Conservation (phyloP, 2,329 filamentous ascomycete species). For the Dactylellina drechsleri region DNA sequence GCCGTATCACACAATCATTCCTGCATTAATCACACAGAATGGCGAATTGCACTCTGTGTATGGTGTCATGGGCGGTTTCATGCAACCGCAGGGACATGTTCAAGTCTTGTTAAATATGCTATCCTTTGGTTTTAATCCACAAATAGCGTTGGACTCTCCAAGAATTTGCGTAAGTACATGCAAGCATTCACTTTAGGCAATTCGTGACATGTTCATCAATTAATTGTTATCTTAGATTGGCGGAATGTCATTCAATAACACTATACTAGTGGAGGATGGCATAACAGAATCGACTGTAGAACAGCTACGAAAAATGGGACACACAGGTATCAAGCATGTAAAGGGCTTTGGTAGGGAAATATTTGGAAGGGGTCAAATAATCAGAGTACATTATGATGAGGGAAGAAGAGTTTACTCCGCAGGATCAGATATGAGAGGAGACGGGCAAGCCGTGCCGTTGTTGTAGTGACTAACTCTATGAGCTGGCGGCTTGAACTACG, state of each 20-base stretch:
- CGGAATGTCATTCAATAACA: conserved; percentile 70
- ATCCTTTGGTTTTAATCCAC: conserved; percentile 81
- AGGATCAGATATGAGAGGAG: conserved; percentile 86
- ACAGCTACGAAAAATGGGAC: conserved; percentile 75
- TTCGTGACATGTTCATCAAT: background rate
- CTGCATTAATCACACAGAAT: conserved; percentile 82
- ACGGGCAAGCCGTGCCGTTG: conserved; percentile 75
- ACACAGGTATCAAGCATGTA: conserved; percentile 73
- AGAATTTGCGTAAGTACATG: conserved; percentile 76
- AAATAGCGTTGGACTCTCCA: conserved; percentile 89
- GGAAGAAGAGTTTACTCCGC: conserved; percentile 81
- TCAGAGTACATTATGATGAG: conserved; percentile 76
- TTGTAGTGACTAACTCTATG: conserved; percentile 37
- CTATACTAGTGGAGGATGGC: conserved; percentile 80
- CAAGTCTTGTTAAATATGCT: conserved; percentile 92
- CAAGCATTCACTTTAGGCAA: background rate
- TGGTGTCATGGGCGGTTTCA: conserved; percentile 97
- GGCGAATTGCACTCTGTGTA: conserved; percentile 68
- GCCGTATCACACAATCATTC: conserved; percentile 98
- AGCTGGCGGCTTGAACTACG: too few relatives aligned
- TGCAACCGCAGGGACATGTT: conserved; percentile 96
- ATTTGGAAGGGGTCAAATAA: conserved; percentile 90
- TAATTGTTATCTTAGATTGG: conserved; percentile 65
- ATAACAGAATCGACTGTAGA: conserved; percentile 75
- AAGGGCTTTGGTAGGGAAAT: conserved; percentile 72